Conservation (phyloP, 352 stramenopile species). For the Phytophthora sp. region DNA sequence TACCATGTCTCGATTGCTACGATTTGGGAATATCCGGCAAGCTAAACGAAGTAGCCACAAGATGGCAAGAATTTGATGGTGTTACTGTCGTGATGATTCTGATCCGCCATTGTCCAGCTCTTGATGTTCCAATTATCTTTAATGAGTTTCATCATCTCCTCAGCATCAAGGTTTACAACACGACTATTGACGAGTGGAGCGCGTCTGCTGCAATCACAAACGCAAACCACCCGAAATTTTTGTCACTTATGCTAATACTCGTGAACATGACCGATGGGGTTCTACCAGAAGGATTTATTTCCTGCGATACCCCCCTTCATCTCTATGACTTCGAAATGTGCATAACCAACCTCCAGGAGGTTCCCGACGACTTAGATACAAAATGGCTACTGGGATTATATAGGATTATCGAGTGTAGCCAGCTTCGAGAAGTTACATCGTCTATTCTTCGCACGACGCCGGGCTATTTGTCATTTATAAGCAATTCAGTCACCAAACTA, state of each 20-base stretch:
- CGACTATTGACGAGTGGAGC: conserved; percentile 32
- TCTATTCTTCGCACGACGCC: conserved; percentile 1
- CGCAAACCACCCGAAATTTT: conserved; percentile 21
- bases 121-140: conserved; percentile 30
- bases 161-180: conserved; percentile 50
- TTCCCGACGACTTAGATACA: conserved; percentile 40
- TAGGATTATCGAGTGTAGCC: conserved; percentile 30
- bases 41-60: conserved; percentile 4
- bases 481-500: conserved; percentile 10
- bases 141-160: conserved; percentile 27
- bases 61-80: conserved; percentile 33
- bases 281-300: conserved; percentile 37
- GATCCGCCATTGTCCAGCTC: conserved; percentile 34
- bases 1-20: conserved; percentile 38
- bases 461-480: not conserved
- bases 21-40: conserved; percentile 13
- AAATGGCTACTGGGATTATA: conserved; percentile 30
- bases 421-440: too few relatives aligned
- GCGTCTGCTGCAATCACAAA: conserved; percentile 28
- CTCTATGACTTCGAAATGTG: conserved; percentile 46
- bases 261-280: conserved; percentile 35
- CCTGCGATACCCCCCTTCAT: conserved; percentile 24
- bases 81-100: conserved; percentile 28
- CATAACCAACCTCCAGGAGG: conserved; percentile 31
- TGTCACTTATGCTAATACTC: conserved; percentile 34